phyloP scores from a whole-genome alignment of 2,329 filamentous ascomycete species.

The Phaeosphaeriaceae sp. region DNA sequence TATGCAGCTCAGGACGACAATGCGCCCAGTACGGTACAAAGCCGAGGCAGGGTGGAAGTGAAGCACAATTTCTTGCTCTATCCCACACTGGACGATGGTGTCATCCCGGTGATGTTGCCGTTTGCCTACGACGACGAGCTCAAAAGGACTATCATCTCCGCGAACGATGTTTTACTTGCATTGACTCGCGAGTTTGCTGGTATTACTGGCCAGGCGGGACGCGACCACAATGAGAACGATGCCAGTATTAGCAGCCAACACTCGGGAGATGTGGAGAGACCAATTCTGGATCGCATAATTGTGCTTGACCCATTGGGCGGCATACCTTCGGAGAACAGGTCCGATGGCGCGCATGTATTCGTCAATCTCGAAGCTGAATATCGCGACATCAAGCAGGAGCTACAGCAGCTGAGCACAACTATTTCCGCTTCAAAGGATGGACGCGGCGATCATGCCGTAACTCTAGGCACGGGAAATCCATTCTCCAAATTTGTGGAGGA shows the following conservation, averaged over 20 bases:
- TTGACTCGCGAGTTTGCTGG: slow-evolving; percentile 79
- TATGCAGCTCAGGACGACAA: slow-evolving; percentile 41
- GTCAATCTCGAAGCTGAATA: slow-evolving; percentile 95
- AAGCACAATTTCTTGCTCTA: slow-evolving; percentile 62
- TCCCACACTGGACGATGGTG: slow-evolving; percentile 69
- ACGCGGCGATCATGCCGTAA: slow-evolving; percentile 11
- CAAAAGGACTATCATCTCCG: slow-evolving; percentile 54
- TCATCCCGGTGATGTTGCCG: slow-evolving; percentile 73
- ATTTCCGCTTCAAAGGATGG: slow-evolving; percentile 20
- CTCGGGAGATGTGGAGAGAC: slow-evolving; percentile 36
- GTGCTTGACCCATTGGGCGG: slow-evolving; percentile 87
- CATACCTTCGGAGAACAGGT: slow-evolving; percentile 71
- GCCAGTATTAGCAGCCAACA: background rate
- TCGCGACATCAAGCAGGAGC: slow-evolving; percentile 68
- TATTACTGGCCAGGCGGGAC: slow-evolving; percentile 52
- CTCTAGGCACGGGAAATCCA: slow-evolving; percentile 49
- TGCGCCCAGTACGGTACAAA: slow-evolving; percentile 41
- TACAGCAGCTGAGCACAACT: slow-evolving; percentile 49
- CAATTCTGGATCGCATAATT: slow-evolving; percentile 79
- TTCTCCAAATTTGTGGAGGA: slow-evolving; percentile 53
- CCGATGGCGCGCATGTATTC: slow-evolving; percentile 76
- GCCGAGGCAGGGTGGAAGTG: slow-evolving; percentile 49
- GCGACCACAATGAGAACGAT: background rate
- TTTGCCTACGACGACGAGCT: slow-evolving; percentile 64
- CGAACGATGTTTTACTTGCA: slow-evolving; percentile 74